Conservation (phyloP, 192 early-diverging fungal species). For the Chytriomyces hyalinus region DNA sequence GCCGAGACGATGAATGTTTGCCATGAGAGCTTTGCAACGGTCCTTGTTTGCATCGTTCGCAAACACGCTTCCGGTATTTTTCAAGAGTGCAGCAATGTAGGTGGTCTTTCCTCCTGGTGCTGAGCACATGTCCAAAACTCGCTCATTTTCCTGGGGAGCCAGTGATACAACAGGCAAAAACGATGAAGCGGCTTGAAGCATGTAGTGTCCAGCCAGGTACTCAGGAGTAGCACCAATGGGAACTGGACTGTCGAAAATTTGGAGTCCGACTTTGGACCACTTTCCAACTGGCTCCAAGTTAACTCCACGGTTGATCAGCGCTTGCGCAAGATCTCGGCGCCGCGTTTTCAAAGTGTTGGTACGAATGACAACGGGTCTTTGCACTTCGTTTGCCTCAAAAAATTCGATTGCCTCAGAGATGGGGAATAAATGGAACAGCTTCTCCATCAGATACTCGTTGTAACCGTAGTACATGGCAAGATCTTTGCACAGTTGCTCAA, state of each 20-base stretch:
- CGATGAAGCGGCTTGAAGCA: slow-evolving; percentile 97
- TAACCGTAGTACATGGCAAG: slow-evolving; percentile 94
- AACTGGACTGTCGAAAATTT: slow-evolving; percentile 93
- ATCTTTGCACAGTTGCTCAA: slow-evolving; percentile 87
- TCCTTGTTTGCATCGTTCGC: slow-evolving; percentile 97
- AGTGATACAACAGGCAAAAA: slow-evolving; percentile 97
- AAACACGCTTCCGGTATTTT: slow-evolving; percentile 96
- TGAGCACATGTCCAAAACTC: slow-evolving; percentile 93
- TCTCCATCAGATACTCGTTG: slow-evolving; percentile 87
- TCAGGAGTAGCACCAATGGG: slow-evolving; percentile 98
- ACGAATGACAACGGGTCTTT: slow-evolving; percentile 93
- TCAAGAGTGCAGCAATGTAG: slow-evolving; percentile 88
- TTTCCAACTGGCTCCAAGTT: slow-evolving; percentile 98
- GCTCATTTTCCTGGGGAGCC: slow-evolving; percentile 93
- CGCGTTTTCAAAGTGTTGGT: slow-evolving; percentile 96
- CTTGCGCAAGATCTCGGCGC: slow-evolving; percentile 91
- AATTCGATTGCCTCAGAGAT: slow-evolving; percentile 90
- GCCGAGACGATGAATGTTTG: slow-evolving; percentile 89
- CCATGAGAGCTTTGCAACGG: slow-evolving; percentile 86
- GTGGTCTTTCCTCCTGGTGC: slow-evolving; percentile 99
- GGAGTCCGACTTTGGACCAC: slow-evolving; percentile 97
- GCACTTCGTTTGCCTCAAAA: slow-evolving; percentile 98
- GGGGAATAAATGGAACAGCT: slow-evolving; percentile 90
- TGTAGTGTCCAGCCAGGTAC: slow-evolving; percentile 98
- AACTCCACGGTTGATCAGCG: slow-evolving; percentile 93